Conservation (phyloP, 2,329 filamentous ascomycete species). For the Aspergillus intermedius region DNA sequence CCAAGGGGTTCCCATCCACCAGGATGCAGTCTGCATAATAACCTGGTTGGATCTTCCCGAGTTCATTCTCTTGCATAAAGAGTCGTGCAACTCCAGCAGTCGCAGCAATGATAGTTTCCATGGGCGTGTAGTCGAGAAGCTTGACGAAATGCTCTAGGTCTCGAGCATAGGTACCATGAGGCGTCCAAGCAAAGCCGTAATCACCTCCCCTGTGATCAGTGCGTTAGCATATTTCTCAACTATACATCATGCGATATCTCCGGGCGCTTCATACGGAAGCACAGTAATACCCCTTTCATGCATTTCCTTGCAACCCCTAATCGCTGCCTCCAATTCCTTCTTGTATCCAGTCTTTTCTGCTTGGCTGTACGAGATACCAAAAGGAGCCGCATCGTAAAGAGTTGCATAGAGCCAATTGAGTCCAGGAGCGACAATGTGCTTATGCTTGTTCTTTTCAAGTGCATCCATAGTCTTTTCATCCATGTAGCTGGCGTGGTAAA, state of each 20-base stretch:
- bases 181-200: slow-evolving; percentile 46
- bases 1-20: slow-evolving; percentile 42
- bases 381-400: slow-evolving; percentile 27
- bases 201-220: slow-evolving; percentile 20
- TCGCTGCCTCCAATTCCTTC: slow-evolving; percentile 33
- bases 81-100: slow-evolving; percentile 36
- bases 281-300: slow-evolving; percentile 36
- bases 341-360: slow-evolving; percentile 38
- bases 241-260: background rate
- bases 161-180: slow-evolving; percentile 44
- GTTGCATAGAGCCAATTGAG: slow-evolving; percentile 38
- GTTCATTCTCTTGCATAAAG: slow-evolving; percentile 31
- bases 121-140: slow-evolving; percentile 39
- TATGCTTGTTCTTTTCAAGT: slow-evolving; percentile 22
- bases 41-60: slow-evolving; percentile 40
- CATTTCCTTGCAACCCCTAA: slow-evolving; percentile 10
- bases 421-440: slow-evolving; percentile 20
- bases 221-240: background rate
- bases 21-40: slow-evolving; percentile 43
- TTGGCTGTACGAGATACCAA: slow-evolving; percentile 34
- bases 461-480: slow-evolving; percentile 28
- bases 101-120: slow-evolving; percentile 41
- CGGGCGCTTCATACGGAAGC: slow-evolving; percentile 32
- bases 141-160: slow-evolving; percentile 45
- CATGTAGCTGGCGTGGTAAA: slow-evolving; percentile 44